phyloP scores from a whole-genome alignment of 371 early-diverging fungal species.

The Encephalitozoon intestinalis region DNA sequence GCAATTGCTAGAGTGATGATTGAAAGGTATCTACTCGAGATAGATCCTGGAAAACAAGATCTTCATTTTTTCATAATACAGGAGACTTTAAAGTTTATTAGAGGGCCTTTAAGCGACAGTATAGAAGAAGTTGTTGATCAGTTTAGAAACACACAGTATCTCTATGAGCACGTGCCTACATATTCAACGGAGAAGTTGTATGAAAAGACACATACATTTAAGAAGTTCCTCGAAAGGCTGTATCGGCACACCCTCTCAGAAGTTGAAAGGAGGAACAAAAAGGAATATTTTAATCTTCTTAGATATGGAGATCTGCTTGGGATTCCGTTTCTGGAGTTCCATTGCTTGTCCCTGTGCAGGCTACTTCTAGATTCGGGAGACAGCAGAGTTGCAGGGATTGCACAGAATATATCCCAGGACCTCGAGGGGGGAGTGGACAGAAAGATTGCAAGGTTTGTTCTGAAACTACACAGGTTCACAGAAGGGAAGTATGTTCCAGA shows the following conservation, averaged over 20 bases:
- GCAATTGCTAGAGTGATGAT: slow-evolving; percentile 17
- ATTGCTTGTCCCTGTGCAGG: background rate
- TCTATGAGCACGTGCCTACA: background rate
- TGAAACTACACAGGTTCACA: slow-evolving; percentile 18
- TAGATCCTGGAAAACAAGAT: slow-evolving; percentile 27
- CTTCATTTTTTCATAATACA: slow-evolving; percentile 35
- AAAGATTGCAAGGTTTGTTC: slow-evolving; percentile 38
- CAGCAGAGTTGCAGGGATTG: background rate
- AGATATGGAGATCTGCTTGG: slow-evolving; percentile 19
- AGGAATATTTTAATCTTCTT: slow-evolving; percentile 9
- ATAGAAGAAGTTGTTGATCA: slow-evolving; percentile 21
- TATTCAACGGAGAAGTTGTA: background rate
- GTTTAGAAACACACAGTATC: slow-evolving; percentile 38
- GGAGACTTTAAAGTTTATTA: slow-evolving; percentile 31
- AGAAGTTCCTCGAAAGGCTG: slow-evolving; percentile 2
- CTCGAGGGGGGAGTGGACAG: slow-evolving; percentile 1
- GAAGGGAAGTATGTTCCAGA: background rate
- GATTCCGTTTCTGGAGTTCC: slow-evolving; percentile 6
- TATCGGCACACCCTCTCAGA: background rate
- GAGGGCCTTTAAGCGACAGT: background rate
- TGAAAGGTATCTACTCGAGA: slow-evolving; percentile 27
- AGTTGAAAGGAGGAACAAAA: background rate
- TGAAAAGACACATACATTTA: background rate
- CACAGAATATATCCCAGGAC: background rate
- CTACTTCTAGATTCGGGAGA: background rate